Base-by-base conservation (phyloP, 495 filamentous ascomycete genomes). In the Penicillium cinerascens region DNA sequence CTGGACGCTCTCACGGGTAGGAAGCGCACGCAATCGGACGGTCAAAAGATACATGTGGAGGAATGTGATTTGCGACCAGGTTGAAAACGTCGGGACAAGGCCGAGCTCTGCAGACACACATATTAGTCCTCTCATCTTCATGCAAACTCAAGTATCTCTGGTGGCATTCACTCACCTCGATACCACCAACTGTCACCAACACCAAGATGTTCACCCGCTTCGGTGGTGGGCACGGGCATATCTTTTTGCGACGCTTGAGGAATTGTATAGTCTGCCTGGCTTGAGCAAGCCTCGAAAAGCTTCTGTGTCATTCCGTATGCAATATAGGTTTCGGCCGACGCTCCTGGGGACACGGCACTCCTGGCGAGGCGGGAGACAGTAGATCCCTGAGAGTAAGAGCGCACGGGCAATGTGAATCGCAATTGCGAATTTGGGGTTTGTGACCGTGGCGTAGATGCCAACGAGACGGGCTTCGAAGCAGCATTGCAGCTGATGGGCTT, bases 21-120 rank as follows among this genome's bases (percentile, higher is more conserved):
- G 87, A 51, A 93, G 80, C 52, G 78, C 78, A 43, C 93, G 88
- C 42, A 97, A 73, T 38, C 92, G 87, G n/a, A 87, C 86, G n/a
- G 87, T 86, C 37, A 97, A 69, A 44, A 96, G 80, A 75, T 95
- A 97, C 84, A 97, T 87, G 74, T 98, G 91, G 13, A 97, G 80
- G 75, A 97, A 91, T 17, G 91, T 92, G 37, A 97, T 83, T 65
- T 97, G 93, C 6, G 95, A 86, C 95, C 93, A 98, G 42, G 88
- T 92, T 52, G 82, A 88, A 73, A 98, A 98, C 0, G 89, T 98
- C 2, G 89, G 87, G 20, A 73, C 68, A 25, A 96, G 81, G 13
- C 78, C 82, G 46, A 91, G 58, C 61, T 78, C 77, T 79, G 38
- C 17, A 23, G n/a, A 22, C 13, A 33, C 18, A 17, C 15, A 7